Evolutionary conservation across 768 basidiomycete species (phyloP), one percentile per base, ranked within the genome.

Genomic region (Holtermanniella nyarrowii): DNA sequence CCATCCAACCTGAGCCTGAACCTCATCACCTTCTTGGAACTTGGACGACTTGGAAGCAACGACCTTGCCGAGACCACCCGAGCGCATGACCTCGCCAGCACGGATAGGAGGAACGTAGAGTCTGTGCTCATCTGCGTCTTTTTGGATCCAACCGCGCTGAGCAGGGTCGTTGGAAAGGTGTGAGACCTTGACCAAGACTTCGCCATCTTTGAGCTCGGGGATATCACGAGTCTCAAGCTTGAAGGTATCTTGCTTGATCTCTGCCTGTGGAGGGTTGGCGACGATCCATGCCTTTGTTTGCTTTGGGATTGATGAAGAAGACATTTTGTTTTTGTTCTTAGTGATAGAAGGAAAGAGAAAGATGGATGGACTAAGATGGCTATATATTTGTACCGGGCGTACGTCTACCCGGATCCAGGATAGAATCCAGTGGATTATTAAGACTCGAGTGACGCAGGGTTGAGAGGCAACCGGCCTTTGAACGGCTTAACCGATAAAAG

Each of bases 151-250:
- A 1, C 44, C 57, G 43, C 37, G 45, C 54, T 37, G 31, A 7
- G 31, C 18, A 12, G 53, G 54, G 24, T 59, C 59, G 25, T 49
- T 56, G 4, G 60, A 59, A 25, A 69, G 25, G 31, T 59, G 60
- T 21, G 42, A 42, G 11, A 50, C 26, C 53, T 65, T 57, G 55
- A 70, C 41, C 26, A 70, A 49, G 42, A 72, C 50, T 45, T 69
- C 44, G n/a, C 61, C 63, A 26, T 60, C 57, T 43, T 62, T 54
- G 20, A 68, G 55, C 22, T 58, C 54, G 13, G 57, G 51, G 13
- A 61, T 14, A 3, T 25, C 26, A 25, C 44, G 40, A 13, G 46
- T 51, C 48, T 55, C 50, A 25, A 58, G 26, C 18, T 26, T 23
- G 52, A 66, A 66, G n/a, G 59, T 58, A 48, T 56, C 50, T 13